Conservation (phyloP, 169 alveolate species). For the Nephromyces sp. region DNA sequence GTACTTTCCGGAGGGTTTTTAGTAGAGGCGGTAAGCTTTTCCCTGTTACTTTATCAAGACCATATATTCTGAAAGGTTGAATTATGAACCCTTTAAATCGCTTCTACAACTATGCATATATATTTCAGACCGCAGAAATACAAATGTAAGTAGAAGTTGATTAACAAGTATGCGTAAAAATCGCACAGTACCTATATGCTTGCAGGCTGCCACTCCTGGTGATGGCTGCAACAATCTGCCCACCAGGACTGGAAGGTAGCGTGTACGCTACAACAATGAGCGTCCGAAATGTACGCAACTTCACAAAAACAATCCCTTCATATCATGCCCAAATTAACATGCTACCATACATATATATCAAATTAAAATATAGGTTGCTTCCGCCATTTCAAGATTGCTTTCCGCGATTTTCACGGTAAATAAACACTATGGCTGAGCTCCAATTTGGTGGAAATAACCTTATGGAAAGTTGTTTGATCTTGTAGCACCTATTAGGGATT, state of each 20-base stretch:
- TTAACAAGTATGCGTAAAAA: background rate
- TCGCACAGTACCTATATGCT: background rate
- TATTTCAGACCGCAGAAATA: conserved; percentile 53
- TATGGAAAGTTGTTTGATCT: conserved; percentile 1
- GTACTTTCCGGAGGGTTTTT: conserved; percentile 78
- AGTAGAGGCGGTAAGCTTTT: conserved; percentile 74
- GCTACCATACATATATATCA: too few relatives aligned
- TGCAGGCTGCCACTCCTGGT: conserved; percentile 83
- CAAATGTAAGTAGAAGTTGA: conserved; percentile 40
- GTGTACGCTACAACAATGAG: conserved; percentile 87
- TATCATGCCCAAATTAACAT: background rate
- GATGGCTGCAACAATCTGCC: conserved; percentile 84
- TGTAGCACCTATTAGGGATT: conserved; percentile 59
- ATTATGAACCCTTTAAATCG: background rate
- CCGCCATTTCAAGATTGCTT: conserved; percentile 68
- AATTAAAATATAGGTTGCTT: conserved; percentile 61
- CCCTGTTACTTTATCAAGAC: background rate
- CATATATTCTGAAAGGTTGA: background rate
- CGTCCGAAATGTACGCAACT: conserved; percentile 62
- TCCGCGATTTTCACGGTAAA: conserved; percentile 78
- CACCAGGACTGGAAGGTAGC: conserved; percentile 89
- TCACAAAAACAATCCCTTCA: background rate
- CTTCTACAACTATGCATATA: background rate
- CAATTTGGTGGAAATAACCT: background rate
- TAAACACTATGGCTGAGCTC: background rate